Evolutionary conservation across 106 monocot genomes (phyloP).

Genomic region (Alisma plantagoaquatica): DNA sequence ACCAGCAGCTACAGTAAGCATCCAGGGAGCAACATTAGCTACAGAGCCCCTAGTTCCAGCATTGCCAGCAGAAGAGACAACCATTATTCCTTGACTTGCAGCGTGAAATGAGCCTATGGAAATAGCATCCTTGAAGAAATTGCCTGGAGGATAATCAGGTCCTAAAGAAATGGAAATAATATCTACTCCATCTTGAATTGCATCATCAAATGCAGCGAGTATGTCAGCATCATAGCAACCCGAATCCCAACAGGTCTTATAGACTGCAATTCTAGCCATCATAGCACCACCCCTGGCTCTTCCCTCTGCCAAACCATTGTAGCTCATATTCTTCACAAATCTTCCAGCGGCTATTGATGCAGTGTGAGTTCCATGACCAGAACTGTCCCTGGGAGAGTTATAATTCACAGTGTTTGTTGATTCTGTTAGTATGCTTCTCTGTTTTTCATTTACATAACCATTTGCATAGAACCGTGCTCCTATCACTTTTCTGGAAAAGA

Average conservation of each 20-base stretch:
- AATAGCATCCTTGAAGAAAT: conserved; percentile 78
- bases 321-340: conserved; percentile 51
- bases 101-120: conserved; percentile 94
- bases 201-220: conserved; percentile 83
- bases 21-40: conserved; percentile 93
- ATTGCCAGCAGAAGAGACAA: conserved; percentile 85
- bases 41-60: conserved; percentile 53
- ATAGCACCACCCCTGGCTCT: conserved; percentile 79
- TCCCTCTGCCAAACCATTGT: conserved; percentile 49
- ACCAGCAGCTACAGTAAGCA: conserved; percentile 85
- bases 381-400: conserved; percentile 80
- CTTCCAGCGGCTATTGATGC: conserved; percentile 83
- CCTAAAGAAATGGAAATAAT: conserved; percentile 80
- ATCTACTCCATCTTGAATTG: conserved; percentile 80
- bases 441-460: conserved; percentile 61
- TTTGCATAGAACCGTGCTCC: conserved; percentile 77
- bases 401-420: conserved; percentile 19
- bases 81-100: conserved; percentile 45
- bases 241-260: conserved; percentile 83
- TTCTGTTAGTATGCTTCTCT: not conserved
- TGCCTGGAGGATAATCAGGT: conserved; percentile 55
- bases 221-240: conserved; percentile 95
- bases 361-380: conserved; percentile 89
- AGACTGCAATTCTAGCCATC: conserved; percentile 72
- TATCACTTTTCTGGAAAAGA: conserved; percentile 18